A percentile compares a stretch with the other conserved stretches of the same genome.
Evolutionary conservation across 2,329 filamentous ascomycete species (phyloP).

Genomic region (Salinomyces thailandicus): DNA sequence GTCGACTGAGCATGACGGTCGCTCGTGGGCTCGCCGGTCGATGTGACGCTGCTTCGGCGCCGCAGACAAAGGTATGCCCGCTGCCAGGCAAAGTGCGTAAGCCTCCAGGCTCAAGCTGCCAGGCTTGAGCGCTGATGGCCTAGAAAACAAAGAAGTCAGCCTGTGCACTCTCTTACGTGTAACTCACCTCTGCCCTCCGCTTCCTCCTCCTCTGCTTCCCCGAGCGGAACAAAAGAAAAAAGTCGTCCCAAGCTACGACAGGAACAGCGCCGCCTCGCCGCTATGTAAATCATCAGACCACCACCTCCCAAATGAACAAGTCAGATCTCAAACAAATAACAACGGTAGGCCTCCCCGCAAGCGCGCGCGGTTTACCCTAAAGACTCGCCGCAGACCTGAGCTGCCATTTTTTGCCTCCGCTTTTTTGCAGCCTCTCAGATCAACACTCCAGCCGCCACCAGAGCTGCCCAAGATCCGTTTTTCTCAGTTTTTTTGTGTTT

Average conservation of each 20-base stretch:
- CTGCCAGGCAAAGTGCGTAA: neutral
- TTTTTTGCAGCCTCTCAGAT: neutral
- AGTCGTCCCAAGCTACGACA: too few relatives aligned
- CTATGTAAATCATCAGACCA: neutral
- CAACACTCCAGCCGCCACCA: neutral
- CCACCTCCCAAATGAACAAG: neutral
- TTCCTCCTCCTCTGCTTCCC: too few relatives aligned
- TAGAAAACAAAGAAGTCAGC: neutral
- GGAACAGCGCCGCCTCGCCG: neutral
- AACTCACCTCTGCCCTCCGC: neutral
- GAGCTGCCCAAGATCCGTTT: neutral
- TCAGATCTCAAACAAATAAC: neutral
- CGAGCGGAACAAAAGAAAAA: neutral
- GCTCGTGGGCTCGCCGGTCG: neutral
- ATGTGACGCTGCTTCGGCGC: neutral
- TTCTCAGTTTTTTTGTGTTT: too few relatives aligned
- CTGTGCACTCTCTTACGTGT: neutral
- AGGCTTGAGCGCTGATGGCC: conserved; percentile 1
- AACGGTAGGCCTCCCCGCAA: neutral
- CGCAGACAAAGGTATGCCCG: neutral
- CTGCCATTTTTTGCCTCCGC: neutral
- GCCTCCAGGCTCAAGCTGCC: neutral
- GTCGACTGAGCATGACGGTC: neutral
- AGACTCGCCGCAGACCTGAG: neutral
- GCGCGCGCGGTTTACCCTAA: neutral